A percentile compares a stretch with the other conserved stretches of the same genome.
phyloP scores from a whole-genome alignment of 2,329 filamentous ascomycete genomes.

The Coniosporium tulheliwenetii region DNA sequence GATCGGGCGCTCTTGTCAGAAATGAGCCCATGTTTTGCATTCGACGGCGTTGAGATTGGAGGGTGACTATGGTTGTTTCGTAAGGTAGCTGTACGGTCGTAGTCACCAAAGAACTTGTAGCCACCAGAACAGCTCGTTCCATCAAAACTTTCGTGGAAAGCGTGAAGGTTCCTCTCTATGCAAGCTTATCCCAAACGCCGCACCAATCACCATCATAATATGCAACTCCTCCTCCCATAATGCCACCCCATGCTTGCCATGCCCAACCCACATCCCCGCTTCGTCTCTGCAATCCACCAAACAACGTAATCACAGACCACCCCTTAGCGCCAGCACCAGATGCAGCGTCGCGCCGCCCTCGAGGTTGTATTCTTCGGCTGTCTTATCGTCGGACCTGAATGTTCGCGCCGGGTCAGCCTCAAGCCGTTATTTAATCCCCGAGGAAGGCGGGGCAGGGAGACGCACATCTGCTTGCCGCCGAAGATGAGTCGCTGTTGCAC shows the following conservation, averaged over 20 bases:
- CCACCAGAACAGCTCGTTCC: too few species aligned
- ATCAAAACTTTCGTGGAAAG: too few species aligned
- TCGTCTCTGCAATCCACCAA: constrained; percentile 1
- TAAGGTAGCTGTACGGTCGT: too few species aligned
- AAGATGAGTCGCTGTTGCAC: constrained; percentile 94
- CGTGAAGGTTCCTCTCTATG: too few species aligned
- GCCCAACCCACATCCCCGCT: background rate
- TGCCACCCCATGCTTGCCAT: background rate
- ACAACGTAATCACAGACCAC: constrained; percentile 46
- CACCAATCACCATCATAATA: background rate
- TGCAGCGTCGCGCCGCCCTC: constrained; percentile 88
- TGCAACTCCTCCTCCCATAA: background rate
- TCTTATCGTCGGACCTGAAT: constrained; percentile 82
- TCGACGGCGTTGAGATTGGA: too few species aligned
- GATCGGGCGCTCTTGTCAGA: too few species aligned
- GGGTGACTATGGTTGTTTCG: too few species aligned
- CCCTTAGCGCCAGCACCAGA: constrained; percentile 84
- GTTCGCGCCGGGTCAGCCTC: background rate
- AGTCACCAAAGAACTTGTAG: too few species aligned
- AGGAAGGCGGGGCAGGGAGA: constrained; percentile 14
- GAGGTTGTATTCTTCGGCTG: constrained; percentile 76
- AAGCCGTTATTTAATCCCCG: too few species aligned
- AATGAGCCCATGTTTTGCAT: too few species aligned
- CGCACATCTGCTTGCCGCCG: constrained; percentile 92
- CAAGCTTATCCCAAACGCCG: too few species aligned